phyloP scores from a whole-genome alignment of 2,329 filamentous ascomycete species.

The Neocucurbitaria cava region DNA sequence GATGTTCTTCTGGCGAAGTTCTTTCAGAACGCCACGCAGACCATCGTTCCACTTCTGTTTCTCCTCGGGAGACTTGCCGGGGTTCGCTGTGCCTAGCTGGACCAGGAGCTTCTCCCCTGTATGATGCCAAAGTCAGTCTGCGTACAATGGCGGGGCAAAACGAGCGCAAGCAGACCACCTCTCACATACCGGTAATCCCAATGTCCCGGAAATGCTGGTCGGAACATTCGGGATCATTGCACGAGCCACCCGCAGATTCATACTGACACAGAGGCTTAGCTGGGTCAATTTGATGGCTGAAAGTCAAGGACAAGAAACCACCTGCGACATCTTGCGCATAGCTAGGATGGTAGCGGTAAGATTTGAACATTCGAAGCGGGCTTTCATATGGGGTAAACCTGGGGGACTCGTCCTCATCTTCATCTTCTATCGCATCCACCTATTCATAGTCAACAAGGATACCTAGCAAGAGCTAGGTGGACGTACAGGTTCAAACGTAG shows the following conservation, averaged over 20 bases:
- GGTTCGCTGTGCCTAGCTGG: conserved; percentile 70
- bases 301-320: conserved; percentile 88
- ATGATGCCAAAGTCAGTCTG: conserved; percentile 46
- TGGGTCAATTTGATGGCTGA: conserved; percentile 87
- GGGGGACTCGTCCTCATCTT: conserved; percentile 18
- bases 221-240: conserved; percentile 76
- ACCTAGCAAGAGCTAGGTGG: neutral
- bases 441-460: conserved; percentile 25
- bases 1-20: conserved; percentile 45
- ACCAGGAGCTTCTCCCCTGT: conserved; percentile 77
- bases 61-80: conserved; percentile 67
- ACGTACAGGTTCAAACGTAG: conserved; percentile 31
- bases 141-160: conserved; percentile 43
- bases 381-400: conserved; percentile 76
- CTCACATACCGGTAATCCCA: conserved; percentile 74
- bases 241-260: conserved; percentile 73
- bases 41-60: conserved; percentile 58
- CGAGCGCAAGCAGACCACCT: conserved; percentile 22
- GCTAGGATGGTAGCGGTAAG: conserved; percentile 86
- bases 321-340: conserved; percentile 73
- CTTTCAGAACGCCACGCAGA: conserved; percentile 46
- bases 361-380: conserved; percentile 80
- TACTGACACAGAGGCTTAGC: conserved; percentile 76
- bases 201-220: conserved; percentile 82
- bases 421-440: conserved; percentile 13